phyloP scores from a whole-genome alignment of 306 rosid genomes.

The Cicer bijugum region DNA sequence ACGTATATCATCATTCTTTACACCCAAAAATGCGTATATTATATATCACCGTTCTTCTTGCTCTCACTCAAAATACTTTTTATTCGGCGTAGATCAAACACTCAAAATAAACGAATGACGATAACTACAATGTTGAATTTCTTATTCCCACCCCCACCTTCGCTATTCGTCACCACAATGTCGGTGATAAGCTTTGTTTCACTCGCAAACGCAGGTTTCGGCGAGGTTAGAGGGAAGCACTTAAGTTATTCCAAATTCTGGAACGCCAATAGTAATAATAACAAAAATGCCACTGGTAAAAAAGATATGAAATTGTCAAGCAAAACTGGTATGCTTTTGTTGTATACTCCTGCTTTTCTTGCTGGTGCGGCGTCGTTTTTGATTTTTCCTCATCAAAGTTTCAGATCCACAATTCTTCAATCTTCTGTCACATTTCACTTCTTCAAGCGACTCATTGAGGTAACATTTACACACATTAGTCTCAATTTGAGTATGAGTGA shows the following conservation, averaged over 20 bases:
- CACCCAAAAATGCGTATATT: no score
- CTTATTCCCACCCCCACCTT: conserved; percentile 60
- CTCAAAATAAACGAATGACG: conserved; percentile 13
- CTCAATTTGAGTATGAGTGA: neutral
- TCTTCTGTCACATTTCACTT: conserved; percentile 71
- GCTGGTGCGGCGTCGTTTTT: conserved; percentile 55
- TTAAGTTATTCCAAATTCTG: conserved; percentile 73
- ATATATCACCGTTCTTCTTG: no score
- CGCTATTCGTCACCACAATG: conserved; percentile 53
- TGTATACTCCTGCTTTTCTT: conserved; percentile 69
- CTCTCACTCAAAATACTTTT: no score
- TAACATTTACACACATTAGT: no score
- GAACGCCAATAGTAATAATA: conserved; percentile 10
- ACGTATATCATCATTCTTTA: no score
- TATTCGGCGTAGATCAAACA: no score
- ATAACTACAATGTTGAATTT: conserved; percentile 37
- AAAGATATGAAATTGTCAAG: conserved; percentile 50
- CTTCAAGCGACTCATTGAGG: conserved; percentile 72
- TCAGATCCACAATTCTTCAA: conserved; percentile 55
- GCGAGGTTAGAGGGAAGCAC: conserved; percentile 65
- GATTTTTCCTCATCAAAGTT: conserved; percentile 45
- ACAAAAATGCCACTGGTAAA: neutral
- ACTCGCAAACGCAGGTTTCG: conserved; percentile 44
- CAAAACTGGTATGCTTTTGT: conserved; percentile 63
- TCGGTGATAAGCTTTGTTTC: conserved; percentile 50